Conservation (phyloP, 345 rosid genomes). For the Linum usitatissimum region DNA sequence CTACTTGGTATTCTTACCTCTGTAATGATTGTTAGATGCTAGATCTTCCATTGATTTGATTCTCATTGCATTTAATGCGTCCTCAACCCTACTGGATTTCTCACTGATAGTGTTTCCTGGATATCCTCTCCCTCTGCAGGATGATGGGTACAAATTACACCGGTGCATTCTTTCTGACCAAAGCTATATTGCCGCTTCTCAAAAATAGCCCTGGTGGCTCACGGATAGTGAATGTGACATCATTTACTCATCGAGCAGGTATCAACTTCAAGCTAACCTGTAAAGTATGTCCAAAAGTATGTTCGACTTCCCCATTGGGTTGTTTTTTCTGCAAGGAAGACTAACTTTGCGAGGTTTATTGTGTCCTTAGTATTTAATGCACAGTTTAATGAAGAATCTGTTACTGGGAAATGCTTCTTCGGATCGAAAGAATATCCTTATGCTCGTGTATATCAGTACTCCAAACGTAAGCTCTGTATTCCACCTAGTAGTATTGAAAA, state of each 20-base stretch:
- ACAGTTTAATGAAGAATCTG: constrained; percentile 44
- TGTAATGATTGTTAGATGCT: not conserved
- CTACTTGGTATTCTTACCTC: not conserved
- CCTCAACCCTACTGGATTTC: not conserved
- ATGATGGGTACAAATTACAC: constrained; percentile 79
- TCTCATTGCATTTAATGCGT: not conserved
- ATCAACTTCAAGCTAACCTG: constrained; percentile 4
- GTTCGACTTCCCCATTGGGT: not conserved
- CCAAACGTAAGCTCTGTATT: constrained; percentile 52
- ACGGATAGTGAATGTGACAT: constrained; percentile 78
- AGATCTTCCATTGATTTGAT: not conserved
- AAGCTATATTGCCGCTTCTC: constrained; percentile 68
- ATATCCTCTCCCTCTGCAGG: constrained; percentile 27
- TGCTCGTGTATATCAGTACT: constrained; percentile 51
- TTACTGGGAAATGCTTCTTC: constrained; percentile 43
- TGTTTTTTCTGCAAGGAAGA: not conserved
- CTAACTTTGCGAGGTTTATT: constrained; percentile 5
- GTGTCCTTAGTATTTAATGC: constrained; percentile 31
- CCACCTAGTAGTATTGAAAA: not conserved
- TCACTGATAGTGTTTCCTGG: not conserved
- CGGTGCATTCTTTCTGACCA: constrained; percentile 64
- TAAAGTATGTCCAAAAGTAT: not conserved
- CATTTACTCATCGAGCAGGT: constrained; percentile 83
- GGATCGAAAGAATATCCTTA: constrained; percentile 46
- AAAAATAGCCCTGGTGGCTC: constrained; percentile 65